phyloP scores from a whole-genome alignment of 805 yeast species.

The Torulaspora franciscae region DNA sequence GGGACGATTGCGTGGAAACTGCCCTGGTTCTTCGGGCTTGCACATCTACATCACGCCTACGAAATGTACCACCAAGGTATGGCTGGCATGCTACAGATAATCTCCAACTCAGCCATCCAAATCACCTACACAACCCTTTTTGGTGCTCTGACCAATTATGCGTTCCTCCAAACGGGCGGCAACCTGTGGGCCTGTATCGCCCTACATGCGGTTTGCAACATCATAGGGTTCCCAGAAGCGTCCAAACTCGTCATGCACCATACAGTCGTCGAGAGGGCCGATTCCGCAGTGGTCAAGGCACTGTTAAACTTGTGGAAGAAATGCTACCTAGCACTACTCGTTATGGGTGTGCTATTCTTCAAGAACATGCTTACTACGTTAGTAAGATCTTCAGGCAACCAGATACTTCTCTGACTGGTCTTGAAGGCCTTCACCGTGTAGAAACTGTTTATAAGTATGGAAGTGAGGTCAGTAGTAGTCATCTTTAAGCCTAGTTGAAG shows the following conservation, averaged over 20 bases:
- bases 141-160: slow-evolving; percentile 32
- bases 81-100: slow-evolving; percentile 15
- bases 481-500: background rate
- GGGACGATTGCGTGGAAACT: slow-evolving; percentile 20
- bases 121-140: slow-evolving; percentile 32
- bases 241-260: slow-evolving; percentile 20
- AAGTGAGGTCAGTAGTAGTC: background rate
- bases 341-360: slow-evolving; percentile 22
- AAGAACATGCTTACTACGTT: slow-evolving; percentile 12
- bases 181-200: slow-evolving; percentile 31
- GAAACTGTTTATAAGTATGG: background rate
- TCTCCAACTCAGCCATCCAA: slow-evolving; percentile 24
- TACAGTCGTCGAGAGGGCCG: slow-evolving; percentile 11
- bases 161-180: slow-evolving; percentile 30
- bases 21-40: slow-evolving; percentile 34
- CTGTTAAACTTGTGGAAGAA: slow-evolving; percentile 25
- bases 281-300: slow-evolving; percentile 5
- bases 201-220: slow-evolving; percentile 31
- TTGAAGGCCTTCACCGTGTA: background rate
- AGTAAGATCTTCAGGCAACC: slow-evolving; percentile 5
- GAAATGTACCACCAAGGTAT: slow-evolving; percentile 23
- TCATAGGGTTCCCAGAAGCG: slow-evolving; percentile 34
- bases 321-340: slow-evolving; percentile 19
- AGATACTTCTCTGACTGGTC: background rate
- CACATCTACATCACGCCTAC: slow-evolving; percentile 36